Evolutionary conservation across 2,329 filamentous ascomycete genomes (phyloP), one percentile per base, ranked within the genome.

Genomic region (Escovopsis sp.): DNA sequence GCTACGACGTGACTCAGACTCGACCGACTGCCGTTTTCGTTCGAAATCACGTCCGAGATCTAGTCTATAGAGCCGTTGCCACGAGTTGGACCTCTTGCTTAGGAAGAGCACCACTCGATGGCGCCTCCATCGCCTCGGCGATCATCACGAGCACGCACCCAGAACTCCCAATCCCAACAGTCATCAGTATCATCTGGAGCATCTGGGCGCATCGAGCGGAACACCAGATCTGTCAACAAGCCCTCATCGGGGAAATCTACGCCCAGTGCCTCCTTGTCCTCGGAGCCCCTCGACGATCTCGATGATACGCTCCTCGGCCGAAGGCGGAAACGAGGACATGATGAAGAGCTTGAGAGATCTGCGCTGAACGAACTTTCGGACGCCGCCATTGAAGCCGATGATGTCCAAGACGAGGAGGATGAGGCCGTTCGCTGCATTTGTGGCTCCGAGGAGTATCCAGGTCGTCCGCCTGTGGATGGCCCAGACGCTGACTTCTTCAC

Each of bases 361-460:
- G 45, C 52, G 27, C 57, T 61, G 27, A 51, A 51, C 18, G 66
- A 69, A 39, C 51, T 54, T 25, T 52, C 59, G 43, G 63, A 66
- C 32, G 73, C 72, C 65, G 55, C 53, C 30, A 74, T 78, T 55
- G 79, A 78, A 43, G 70, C 68, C 40, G 75, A 76, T 42, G 77
- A 85, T 38, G 70, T 79, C 33, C 81, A 84, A 40, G 57, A 60
- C 35, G 81, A 81, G 51, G 85, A 94, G 55, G 87, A 94, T 52
- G 90, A 96, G 63, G 76, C 90, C 37, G 94, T 94, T 52, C 77
- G 90, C 46, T 98, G 90, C 62, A 79, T 98, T 44, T 98, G 90
- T 60, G 87, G 86, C 47, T 78, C 81, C 48, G 85, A 92, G 51
- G 90, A 98, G 39, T 96, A 96, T 60, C 90, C 90, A 16, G 90